phyloP scores from a whole-genome alignment of 2,329 filamentous ascomycete genomes.

The Xylariaceae sp. region DNA sequence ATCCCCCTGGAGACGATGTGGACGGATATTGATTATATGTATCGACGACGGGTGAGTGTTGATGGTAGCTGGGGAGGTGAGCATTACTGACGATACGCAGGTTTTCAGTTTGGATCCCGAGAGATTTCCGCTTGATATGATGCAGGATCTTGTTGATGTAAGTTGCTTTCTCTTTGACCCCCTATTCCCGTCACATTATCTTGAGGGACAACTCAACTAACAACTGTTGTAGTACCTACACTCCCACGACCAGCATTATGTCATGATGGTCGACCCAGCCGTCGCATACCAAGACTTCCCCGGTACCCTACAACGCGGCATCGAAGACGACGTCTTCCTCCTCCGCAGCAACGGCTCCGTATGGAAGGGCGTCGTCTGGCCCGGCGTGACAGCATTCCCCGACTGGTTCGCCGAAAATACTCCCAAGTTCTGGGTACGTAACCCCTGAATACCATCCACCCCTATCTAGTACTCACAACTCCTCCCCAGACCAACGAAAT shows the following conservation, averaged over 20 bases:
- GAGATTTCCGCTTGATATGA: not conserved
- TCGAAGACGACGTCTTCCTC: slow-evolving; percentile 43
- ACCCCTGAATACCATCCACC: not conserved
- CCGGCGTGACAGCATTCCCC: slow-evolving; percentile 65
- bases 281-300: slow-evolving; percentile 46
- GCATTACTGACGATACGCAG: not conserved
- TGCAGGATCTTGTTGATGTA: not conserved
- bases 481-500: slow-evolving; percentile 57
- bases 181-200: not conserved
- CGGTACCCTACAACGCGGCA: slow-evolving; percentile 36
- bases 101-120: not conserved
- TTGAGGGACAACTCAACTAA: not conserved
- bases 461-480: not conserved
- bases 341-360: slow-evolving; percentile 50
- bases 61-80: not conserved
- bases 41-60: slow-evolving; percentile 39
- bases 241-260: slow-evolving; percentile 60
- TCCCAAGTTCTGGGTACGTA: slow-evolving; percentile 52
- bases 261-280: slow-evolving; percentile 74
- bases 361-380: slow-evolving; percentile 68
- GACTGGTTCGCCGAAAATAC: slow-evolving; percentile 70
- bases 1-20: slow-evolving; percentile 68
- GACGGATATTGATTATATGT: slow-evolving; percentile 61
- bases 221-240: slow-evolving; percentile 49
- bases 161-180: not conserved